Conservation (phyloP, 495 filamentous ascomycete genomes). For the Pseudomonodictys pantanalensis region DNA sequence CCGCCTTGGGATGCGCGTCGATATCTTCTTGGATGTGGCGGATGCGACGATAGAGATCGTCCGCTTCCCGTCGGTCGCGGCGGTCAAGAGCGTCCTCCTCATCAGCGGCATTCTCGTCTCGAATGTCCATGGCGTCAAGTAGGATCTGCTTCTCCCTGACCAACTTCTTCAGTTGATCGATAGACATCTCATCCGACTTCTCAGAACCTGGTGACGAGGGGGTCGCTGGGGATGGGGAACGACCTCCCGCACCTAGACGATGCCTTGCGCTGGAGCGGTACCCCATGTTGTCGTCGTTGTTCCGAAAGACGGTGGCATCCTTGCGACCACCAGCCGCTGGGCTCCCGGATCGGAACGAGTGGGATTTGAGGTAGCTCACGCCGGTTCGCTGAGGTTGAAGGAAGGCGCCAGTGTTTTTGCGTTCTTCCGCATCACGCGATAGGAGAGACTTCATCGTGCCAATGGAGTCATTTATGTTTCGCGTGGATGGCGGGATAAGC, state of each 20-base stretch:
- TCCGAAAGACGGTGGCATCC: slow-evolving; percentile 94
- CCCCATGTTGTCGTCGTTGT: slow-evolving; percentile 76
- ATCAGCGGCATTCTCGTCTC: slow-evolving; percentile 83
- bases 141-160: slow-evolving; percentile 93
- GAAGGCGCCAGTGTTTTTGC: slow-evolving; percentile 79
- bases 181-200: slow-evolving; percentile 70
- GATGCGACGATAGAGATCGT: slow-evolving; percentile 89
- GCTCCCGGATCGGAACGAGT: slow-evolving; percentile 73
- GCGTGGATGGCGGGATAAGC: slow-evolving; percentile 92
- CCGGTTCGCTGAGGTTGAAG: slow-evolving; percentile 94
- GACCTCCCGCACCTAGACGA: slow-evolving; percentile 66
- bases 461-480: slow-evolving; percentile 87
- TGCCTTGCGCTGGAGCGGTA: slow-evolving; percentile 94
- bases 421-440: slow-evolving; percentile 80
- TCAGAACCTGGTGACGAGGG: slow-evolving; percentile 71
- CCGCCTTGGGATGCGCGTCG: slow-evolving; percentile 80
- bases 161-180: slow-evolving; percentile 88
- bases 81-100: slow-evolving; percentile 91
- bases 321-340: slow-evolving; percentile 59
- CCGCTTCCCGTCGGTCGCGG: slow-evolving; percentile 84
- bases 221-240: slow-evolving; percentile 69
- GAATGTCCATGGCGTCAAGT: slow-evolving; percentile 96
- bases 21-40: slow-evolving; percentile 96
- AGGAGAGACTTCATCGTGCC: slow-evolving; percentile 89
- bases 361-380: slow-evolving; percentile 92